Conservation (phyloP, 2,329 filamentous ascomycete species). For the Fusarium piperis region DNA sequence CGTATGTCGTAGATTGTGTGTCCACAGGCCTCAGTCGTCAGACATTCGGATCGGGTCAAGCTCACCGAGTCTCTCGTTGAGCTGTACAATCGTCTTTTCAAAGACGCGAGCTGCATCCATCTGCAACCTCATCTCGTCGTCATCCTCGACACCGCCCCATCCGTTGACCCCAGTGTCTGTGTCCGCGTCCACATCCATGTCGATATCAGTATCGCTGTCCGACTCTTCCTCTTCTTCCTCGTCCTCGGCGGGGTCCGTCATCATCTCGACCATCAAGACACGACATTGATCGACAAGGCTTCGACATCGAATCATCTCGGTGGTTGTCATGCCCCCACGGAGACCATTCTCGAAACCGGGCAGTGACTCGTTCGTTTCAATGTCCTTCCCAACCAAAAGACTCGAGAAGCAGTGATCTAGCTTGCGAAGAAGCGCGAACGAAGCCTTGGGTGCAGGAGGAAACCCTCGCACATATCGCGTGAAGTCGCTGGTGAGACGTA, state of each 20-base stretch:
- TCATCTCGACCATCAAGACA: conserved; percentile 73
- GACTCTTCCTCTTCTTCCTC: conserved; percentile 47
- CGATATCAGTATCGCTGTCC: background rate
- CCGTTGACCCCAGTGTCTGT: conserved; percentile 28
- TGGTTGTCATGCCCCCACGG: conserved; percentile 74
- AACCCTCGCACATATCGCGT: conserved; percentile 79
- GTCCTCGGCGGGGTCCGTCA: conserved; percentile 59
- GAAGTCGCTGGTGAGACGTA: conserved; percentile 79
- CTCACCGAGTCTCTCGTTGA: conserved; percentile 71
- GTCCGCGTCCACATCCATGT: conserved; percentile 48
- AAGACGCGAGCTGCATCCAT: conserved; percentile 82
- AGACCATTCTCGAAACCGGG: conserved; percentile 74
- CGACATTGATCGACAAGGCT: conserved; percentile 82
- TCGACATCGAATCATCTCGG: conserved; percentile 88
- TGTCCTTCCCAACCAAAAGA: conserved; percentile 73
- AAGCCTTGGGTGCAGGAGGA: conserved; percentile 66
- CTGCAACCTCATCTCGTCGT: conserved; percentile 63
- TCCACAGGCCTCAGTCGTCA: conserved; percentile 21
- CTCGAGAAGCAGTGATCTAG: conserved; percentile 86
- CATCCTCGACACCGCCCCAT: conserved; percentile 52
- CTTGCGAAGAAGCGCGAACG: conserved; percentile 78
- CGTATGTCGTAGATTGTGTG: background rate
- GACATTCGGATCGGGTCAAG: conserved; percentile 32
- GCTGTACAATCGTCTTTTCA: conserved; percentile 78
- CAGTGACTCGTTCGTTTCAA: conserved; percentile 70